These are phyloP conservation scores for Diaporthe citrichinensis DNA, from an alignment of 2,329 filamentous ascomycete genomes.

Conservation along the genomic window DNA sequence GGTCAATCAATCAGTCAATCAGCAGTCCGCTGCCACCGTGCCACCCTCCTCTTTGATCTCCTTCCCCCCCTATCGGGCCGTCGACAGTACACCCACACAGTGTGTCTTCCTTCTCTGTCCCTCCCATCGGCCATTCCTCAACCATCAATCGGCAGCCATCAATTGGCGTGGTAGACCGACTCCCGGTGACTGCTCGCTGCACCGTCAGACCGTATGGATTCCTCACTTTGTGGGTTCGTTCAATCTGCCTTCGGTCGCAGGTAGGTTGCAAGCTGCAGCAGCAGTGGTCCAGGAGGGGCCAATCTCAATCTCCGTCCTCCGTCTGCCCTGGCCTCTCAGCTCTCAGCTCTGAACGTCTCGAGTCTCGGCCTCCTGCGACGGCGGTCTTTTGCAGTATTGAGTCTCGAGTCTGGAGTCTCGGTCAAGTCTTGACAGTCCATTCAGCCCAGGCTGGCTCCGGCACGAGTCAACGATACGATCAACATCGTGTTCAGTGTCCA, in stretches of 20 bases:
- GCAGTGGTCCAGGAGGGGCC: conserved; percentile 1
- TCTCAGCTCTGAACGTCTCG: neutral
- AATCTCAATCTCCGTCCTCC: conserved; percentile 31
- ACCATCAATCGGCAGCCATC: neutral
- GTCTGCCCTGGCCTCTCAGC: conserved; percentile 11
- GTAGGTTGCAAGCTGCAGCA: conserved; percentile 14
- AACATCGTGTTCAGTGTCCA: conserved; percentile 22
- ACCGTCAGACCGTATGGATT: neutral
- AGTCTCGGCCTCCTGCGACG: neutral
- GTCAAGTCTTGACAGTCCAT: neutral
- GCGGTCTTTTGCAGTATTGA: neutral
- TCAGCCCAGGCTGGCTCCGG: neutral
- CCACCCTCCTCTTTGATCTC: neutral
- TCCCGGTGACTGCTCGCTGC: neutral
- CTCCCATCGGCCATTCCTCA: neutral
- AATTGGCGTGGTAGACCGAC: neutral
- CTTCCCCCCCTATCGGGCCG: conserved; percentile 9
- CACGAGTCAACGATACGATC: conserved; percentile 30
- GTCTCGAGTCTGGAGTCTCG: neutral
- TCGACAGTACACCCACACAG: conserved; percentile 15
- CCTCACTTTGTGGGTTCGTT: conserved; percentile 21
- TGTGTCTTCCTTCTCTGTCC: neutral
- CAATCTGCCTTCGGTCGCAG: conserved; percentile 23
- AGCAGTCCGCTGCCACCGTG: neutral
- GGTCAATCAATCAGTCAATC: neutral